Conservation (phyloP, 345 rosid genomes). For the Eucalyptus pauciflora region DNA sequence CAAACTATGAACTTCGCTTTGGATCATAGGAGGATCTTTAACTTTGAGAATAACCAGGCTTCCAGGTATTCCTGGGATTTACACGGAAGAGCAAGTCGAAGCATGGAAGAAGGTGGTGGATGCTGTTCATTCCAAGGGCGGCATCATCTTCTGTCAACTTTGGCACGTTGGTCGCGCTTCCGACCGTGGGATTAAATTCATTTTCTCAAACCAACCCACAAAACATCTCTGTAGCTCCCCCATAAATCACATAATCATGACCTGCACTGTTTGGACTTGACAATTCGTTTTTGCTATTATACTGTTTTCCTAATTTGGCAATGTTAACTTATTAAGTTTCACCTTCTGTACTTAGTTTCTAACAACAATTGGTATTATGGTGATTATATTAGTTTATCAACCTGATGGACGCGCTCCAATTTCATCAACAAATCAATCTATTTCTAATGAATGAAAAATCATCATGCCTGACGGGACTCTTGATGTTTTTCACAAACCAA, state of each 20-base stretch:
- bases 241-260: slow-evolving; percentile 11
- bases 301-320: not conserved
- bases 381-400: slow-evolving; percentile 37
- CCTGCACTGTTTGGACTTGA: not conserved
- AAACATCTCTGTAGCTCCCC: not conserved
- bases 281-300: not conserved
- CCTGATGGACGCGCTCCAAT: slow-evolving; percentile 62
- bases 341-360: not conserved
- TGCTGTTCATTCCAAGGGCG: not conserved
- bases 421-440: slow-evolving; percentile 46
- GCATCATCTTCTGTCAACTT: not conserved
- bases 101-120: slow-evolving; percentile 68
- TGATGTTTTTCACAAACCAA: slow-evolving; percentile 37
- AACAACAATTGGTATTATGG: not conserved
- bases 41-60: slow-evolving; percentile 25
- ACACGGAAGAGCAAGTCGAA: slow-evolving; percentile 51
- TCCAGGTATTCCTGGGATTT: slow-evolving; percentile 82
- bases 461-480: slow-evolving; percentile 45
- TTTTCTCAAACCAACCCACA: not conserved
- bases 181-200: not conserved
- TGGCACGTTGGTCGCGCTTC: not conserved
- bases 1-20: not conserved
- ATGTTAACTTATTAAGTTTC: not conserved
- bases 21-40: not conserved
- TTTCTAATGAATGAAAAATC: slow-evolving; percentile 51